Percentiles rank a stretch among this genome's conserved stretches.
Conservation (phyloP, 2,329 filamentous ascomycete genomes). For the Sclerotinia glacialis region DNA sequence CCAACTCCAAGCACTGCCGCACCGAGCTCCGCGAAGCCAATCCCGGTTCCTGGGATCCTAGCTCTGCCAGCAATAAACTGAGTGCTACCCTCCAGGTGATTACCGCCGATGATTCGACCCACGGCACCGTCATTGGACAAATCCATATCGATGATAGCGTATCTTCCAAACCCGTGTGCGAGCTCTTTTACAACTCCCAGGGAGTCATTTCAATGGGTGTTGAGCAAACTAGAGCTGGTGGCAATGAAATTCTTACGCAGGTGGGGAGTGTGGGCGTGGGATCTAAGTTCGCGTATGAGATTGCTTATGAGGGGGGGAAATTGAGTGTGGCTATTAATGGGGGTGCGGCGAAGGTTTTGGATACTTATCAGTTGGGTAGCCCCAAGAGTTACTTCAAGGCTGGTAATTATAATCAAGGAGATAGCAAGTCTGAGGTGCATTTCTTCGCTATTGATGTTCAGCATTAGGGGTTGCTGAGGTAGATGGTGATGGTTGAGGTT, state of each 20-base stretch:
- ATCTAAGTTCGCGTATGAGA: conserved; percentile 42
- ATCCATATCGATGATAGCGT: conserved; percentile 42
- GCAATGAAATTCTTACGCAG: conserved; percentile 37
- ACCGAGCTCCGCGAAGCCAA: conserved; percentile 44
- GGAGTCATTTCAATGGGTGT: conserved; percentile 43
- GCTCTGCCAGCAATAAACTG: conserved; percentile 39
- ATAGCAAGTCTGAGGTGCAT: conserved; percentile 25
- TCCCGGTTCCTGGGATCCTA: conserved; percentile 41
- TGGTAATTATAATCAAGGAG: conserved; percentile 42
- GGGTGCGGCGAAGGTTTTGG: conserved; percentile 30
- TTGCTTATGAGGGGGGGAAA: conserved; percentile 41
- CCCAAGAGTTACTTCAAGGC: conserved; percentile 43
- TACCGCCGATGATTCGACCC: conserved; percentile 39
- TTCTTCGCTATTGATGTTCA: conserved; percentile 21
- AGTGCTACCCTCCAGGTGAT: conserved; percentile 38
- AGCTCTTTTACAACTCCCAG: conserved; percentile 42
- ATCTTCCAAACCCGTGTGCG: conserved; percentile 43
- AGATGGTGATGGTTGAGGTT: too few relatives aligned
- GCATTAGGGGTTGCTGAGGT: not conserved
- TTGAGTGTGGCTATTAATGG: conserved; percentile 41
- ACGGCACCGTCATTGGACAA: conserved; percentile 44
- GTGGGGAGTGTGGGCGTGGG: conserved; percentile 40
- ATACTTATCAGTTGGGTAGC: conserved; percentile 36
- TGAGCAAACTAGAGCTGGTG: conserved; percentile 40
- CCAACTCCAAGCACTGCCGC: conserved; percentile 45